Evolutionary conservation across 202 grass and related monocot genomes (phyloP).

Genomic region (Hordeum pubiflorum): DNA sequence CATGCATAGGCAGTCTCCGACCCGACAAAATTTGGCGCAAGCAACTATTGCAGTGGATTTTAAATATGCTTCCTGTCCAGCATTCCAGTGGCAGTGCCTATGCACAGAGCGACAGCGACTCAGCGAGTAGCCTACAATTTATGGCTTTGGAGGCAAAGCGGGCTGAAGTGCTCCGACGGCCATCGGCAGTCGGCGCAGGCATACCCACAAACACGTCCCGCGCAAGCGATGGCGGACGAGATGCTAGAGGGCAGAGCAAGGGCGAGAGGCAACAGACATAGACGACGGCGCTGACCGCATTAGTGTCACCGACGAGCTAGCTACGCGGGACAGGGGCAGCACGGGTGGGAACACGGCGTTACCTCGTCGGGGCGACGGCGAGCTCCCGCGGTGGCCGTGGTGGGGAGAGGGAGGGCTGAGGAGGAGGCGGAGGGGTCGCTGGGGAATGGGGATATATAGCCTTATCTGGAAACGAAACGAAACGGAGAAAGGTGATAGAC

Average conservation of each 20-base stretch:
- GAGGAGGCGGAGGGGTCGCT: neutral
- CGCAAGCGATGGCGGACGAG: neutral
- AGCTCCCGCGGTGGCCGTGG: neutral
- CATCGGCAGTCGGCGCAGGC: neutral
- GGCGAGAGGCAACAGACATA: neutral
- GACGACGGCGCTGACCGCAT: neutral
- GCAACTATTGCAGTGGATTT: neutral
- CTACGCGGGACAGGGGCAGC: neutral
- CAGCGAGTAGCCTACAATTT: neutral
- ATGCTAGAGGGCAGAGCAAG: neutral
- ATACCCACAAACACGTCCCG: slow-evolving; percentile 25
- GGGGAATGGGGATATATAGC: slow-evolving; percentile 9
- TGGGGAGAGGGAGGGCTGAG: neutral
- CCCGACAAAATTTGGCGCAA: too few relatives aligned
- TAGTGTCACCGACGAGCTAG: neutral
- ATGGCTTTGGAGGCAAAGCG: neutral
- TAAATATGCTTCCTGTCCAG: neutral
- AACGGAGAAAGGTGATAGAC: slow-evolving; percentile 3
- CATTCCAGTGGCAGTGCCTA: neutral
- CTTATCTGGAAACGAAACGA: neutral
- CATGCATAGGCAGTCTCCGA: too few relatives aligned
- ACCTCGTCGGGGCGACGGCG: slow-evolving; percentile 16
- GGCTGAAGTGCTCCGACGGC: neutral
- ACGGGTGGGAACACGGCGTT: neutral
- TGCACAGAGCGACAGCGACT: neutral